Evolutionary conservation across 2,329 filamentous ascomycete species (phyloP).

Genomic region (Sclerotinia nivalis): DNA sequence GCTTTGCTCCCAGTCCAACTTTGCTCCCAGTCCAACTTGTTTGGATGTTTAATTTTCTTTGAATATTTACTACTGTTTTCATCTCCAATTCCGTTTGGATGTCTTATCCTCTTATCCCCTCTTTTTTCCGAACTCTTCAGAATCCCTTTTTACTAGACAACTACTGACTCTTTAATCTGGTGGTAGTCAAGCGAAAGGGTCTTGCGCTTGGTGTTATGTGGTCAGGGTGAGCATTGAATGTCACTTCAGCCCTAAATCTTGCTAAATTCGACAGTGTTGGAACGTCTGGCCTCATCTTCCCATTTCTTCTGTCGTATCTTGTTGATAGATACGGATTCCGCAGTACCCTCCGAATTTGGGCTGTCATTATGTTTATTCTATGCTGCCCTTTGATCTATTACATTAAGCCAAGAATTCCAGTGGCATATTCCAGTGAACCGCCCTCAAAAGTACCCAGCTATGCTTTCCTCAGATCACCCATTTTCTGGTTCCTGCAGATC

Average conservation of each 20-base stretch:
- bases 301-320: constrained; percentile 45
- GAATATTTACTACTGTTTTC: background rate
- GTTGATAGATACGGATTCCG: constrained; percentile 45
- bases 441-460: constrained; percentile 22
- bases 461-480: constrained; percentile 47
- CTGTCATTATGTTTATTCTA: constrained; percentile 43
- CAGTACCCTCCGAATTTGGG: constrained; percentile 45
- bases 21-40: too few species aligned
- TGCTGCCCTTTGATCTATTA: constrained; percentile 53
- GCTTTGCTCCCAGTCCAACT: too few species aligned
- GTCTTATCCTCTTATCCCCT: background rate
- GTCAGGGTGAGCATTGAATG: constrained; percentile 33
- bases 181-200: constrained; percentile 45
- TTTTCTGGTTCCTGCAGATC: constrained; percentile 52
- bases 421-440: constrained; percentile 20
- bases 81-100: background rate
- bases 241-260: background rate
- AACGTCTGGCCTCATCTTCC: constrained; percentile 37
- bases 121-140: background rate
- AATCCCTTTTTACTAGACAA: too few species aligned
- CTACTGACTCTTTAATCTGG: background rate
- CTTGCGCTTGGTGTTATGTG: constrained; percentile 54
- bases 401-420: constrained; percentile 57
- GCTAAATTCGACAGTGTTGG: constrained; percentile 20
- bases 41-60: background rate